Evolutionary conservation across 2,329 filamentous ascomycete species (phyloP).

Genomic region (Aphanocladium album): DNA sequence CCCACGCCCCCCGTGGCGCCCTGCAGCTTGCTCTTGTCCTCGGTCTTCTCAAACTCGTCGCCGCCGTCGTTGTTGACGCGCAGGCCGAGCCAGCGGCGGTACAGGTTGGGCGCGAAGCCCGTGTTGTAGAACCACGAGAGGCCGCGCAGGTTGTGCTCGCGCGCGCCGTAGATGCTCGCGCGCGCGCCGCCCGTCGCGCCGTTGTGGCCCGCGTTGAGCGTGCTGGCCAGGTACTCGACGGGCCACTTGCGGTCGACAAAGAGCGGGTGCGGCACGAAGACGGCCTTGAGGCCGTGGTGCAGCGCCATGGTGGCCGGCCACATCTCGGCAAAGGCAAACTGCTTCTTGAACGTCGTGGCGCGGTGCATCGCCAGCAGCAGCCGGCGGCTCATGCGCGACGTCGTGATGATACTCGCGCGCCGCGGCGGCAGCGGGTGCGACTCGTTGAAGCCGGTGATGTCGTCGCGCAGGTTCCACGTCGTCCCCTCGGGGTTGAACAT

Average conservation of each 20-base stretch:
- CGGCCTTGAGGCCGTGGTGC: constrained; percentile 89
- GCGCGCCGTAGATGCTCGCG: constrained; percentile 71
- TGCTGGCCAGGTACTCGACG: constrained; percentile 65
- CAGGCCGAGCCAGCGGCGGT: constrained; percentile 80
- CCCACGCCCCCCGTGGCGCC: constrained; percentile 41
- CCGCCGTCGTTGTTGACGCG: constrained; percentile 74
- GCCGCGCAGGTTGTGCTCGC: constrained; percentile 83
- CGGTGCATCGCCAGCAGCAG: constrained; percentile 84
- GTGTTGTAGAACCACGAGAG: constrained; percentile 91
- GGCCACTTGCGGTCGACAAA: constrained; percentile 89
- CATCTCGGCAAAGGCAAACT: constrained; percentile 95
- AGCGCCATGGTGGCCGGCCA: constrained; percentile 84
- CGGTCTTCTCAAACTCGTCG: constrained; percentile 65
- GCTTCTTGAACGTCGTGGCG: constrained; percentile 77
- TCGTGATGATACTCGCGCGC: constrained; percentile 83
- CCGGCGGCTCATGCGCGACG: constrained; percentile 73
- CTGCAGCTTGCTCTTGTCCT: constrained; percentile 46
- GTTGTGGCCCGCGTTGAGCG: constrained; percentile 75
- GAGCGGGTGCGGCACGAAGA: constrained; percentile 83
- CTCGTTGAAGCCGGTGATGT: constrained; percentile 78
- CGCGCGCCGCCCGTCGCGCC: constrained; percentile 69
- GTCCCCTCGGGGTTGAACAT: constrained; percentile 86
- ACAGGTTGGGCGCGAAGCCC: constrained; percentile 74
- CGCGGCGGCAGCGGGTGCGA: constrained; percentile 59
- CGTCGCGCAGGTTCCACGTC: constrained; percentile 74